phyloP scores from a whole-genome alignment of 495 filamentous ascomycete species.

The Gamarada debralockiae region DNA sequence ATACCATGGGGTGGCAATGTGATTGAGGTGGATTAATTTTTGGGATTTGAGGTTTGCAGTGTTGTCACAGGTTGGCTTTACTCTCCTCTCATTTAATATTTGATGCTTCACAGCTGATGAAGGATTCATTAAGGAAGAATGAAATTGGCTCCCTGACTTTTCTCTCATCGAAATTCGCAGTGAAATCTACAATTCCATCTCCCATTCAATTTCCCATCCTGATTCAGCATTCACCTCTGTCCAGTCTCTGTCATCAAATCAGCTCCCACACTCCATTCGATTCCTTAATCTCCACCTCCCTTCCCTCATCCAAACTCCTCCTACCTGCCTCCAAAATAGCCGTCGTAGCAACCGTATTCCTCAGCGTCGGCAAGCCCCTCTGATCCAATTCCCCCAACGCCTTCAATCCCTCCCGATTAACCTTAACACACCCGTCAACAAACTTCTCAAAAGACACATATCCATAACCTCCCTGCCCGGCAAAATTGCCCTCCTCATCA shows the following conservation, averaged over 20 bases:
- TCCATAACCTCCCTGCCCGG: conserved; percentile 85
- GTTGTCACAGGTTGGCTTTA: no score
- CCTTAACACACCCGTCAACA: conserved; percentile 71
- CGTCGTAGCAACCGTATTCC: conserved; percentile 85
- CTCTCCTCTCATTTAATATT: no score
- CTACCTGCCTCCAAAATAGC: conserved; percentile 88
- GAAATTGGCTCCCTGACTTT: no score
- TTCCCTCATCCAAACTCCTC: conserved; percentile 72
- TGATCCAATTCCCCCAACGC: conserved; percentile 72
- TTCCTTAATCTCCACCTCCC: conserved; percentile 68
- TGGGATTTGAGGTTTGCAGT: no score
- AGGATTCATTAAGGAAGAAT: no score
- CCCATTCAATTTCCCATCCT: no score
- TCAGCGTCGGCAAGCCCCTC: conserved; percentile 77
- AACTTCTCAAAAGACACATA: conserved; percentile 97
- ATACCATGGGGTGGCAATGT: no score
- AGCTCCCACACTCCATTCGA: conserved; percentile 64
- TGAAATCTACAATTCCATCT: no score
- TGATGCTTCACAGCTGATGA: no score
- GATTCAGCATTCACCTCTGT: no score
- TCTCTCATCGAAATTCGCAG: no score
- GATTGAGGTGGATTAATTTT: no score
- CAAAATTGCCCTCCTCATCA: conserved; percentile 92
- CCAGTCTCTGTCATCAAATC: conserved; percentile 50
- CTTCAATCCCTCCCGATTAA: conserved; percentile 66